phyloP scores from a whole-genome alignment of 148 eudicot genomes.

The Cornus controversa region DNA sequence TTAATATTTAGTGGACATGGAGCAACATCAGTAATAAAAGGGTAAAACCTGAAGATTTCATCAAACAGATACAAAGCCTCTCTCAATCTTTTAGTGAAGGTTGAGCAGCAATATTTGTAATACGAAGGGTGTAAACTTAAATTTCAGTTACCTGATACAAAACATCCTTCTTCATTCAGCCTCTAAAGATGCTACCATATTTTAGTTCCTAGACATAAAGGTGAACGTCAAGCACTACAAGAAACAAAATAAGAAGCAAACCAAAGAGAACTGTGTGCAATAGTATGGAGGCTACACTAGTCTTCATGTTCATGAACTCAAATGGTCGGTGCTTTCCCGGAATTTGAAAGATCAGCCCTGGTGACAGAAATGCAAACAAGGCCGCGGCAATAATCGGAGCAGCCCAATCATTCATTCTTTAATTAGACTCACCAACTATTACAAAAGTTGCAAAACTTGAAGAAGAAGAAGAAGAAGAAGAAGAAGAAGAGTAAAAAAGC shows the following conservation, averaged over 20 bases:
- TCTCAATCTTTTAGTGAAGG: no score
- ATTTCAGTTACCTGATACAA: neutral
- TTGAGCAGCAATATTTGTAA: no score
- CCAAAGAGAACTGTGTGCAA: slow-evolving; percentile 63
- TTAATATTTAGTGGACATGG: no score
- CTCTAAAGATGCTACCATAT: neutral
- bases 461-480: neutral
- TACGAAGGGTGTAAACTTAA: no score
- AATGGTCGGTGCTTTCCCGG: slow-evolving; percentile 64
- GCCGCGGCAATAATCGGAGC: slow-evolving; percentile 76
- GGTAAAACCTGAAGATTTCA: neutral
- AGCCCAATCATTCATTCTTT: slow-evolving; percentile 71
- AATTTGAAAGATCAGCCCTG: slow-evolving; percentile 69
- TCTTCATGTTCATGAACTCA: slow-evolving; percentile 82
- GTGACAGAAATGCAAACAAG: slow-evolving; percentile 63
- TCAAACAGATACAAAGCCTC: no score
- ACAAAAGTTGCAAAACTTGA: neutral
- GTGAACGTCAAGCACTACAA: slow-evolving; percentile 67
- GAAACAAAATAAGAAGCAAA: slow-evolving; percentile 72
- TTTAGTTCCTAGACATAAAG: slow-evolving; percentile 42
- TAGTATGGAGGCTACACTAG: slow-evolving; percentile 52
- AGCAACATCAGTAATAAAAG: neutral
- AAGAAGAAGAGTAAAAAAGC: neutral
- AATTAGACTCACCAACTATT: neutral
- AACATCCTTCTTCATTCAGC: neutral